Conservation (phyloP, 257 asterid species). For the Nicotiana knightiana region DNA sequence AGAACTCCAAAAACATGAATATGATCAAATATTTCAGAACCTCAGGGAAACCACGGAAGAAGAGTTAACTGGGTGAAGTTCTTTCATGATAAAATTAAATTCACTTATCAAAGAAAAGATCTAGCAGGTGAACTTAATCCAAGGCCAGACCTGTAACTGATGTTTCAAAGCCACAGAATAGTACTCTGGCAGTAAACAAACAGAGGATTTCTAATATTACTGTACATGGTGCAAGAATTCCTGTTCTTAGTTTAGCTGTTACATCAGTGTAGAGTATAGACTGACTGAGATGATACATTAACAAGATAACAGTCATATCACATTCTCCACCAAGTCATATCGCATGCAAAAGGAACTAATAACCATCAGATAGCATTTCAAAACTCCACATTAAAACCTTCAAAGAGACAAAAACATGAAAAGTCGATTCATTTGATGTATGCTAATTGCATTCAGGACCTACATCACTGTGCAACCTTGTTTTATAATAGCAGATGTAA, state of each 20-base stretch:
- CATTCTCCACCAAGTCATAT: not conserved
- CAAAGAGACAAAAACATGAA: not conserved
- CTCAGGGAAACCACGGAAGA: not conserved
- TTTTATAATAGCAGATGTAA: not conserved
- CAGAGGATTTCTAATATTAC: not conserved
- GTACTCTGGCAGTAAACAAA: not conserved
- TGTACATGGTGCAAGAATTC: not conserved
- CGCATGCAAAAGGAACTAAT: not conserved
- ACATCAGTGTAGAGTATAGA: not conserved
- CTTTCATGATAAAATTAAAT: not conserved
- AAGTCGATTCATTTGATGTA: not conserved
- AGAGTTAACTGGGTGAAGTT: not conserved
- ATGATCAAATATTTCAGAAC: not conserved
- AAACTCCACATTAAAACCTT: not conserved
- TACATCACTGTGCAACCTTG: not conserved
- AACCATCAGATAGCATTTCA: conserved; percentile 3
- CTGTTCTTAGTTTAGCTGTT: not conserved
- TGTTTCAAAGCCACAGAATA: not conserved
- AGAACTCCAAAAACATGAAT: not conserved
- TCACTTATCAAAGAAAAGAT: not conserved
- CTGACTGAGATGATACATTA: not conserved
- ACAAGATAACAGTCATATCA: not conserved
- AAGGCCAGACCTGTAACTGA: not conserved
- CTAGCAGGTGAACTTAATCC: not conserved
- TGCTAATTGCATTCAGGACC: not conserved